phyloP scores from a whole-genome alignment of 352 stramenopile species.

The Phytophthora capsici region DNA sequence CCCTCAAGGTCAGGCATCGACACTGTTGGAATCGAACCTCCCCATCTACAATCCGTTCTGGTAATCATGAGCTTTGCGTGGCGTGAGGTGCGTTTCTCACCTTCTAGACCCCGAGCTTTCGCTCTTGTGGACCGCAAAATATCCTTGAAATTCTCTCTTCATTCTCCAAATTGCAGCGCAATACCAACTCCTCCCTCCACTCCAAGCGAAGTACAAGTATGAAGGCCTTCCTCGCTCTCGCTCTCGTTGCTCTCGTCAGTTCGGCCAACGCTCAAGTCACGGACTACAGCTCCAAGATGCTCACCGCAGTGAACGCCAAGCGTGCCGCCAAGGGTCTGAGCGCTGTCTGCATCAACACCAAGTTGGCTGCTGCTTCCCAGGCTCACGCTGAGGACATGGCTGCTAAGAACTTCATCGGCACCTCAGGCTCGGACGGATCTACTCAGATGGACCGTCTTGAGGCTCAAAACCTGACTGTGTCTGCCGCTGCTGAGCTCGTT shows the following conservation, averaged over 20 bases:
- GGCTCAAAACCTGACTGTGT: slow-evolving; percentile 30
- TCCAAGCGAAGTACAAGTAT: slow-evolving; percentile 32
- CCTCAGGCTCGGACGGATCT: slow-evolving; percentile 37
- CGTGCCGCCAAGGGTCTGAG: slow-evolving; percentile 39
- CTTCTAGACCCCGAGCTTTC: background rate
- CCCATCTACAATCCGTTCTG: slow-evolving; percentile 24
- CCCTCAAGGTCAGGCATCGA: background rate
- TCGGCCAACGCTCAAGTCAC: slow-evolving; percentile 34
- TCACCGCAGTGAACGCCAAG: slow-evolving; percentile 46
- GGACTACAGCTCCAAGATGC: slow-evolving; percentile 44
- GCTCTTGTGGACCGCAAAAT: slow-evolving; percentile 2
- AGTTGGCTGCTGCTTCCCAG: slow-evolving; percentile 34
- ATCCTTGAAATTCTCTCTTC: slow-evolving; percentile 7
- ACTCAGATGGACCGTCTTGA: slow-evolving; percentile 30
- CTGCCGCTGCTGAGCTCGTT: slow-evolving; percentile 41
- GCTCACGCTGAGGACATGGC: slow-evolving; percentile 32
- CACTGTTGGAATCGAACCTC: slow-evolving; percentile 1
- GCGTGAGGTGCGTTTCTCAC: slow-evolving; percentile 27
- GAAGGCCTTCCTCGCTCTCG: slow-evolving; percentile 31
- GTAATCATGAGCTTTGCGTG: slow-evolving; percentile 31
- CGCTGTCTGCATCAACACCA: slow-evolving; percentile 51
- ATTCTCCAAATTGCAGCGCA: slow-evolving; percentile 37
- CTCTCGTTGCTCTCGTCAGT: slow-evolving; percentile 31
- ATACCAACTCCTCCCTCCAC: slow-evolving; percentile 24
- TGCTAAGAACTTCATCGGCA: slow-evolving; percentile 30